These are phyloP conservation scores for Mycosarcoma mackinlayi DNA, from an alignment of 1,284 basidiomycete genomes.

Conservation along the genomic window DNA sequence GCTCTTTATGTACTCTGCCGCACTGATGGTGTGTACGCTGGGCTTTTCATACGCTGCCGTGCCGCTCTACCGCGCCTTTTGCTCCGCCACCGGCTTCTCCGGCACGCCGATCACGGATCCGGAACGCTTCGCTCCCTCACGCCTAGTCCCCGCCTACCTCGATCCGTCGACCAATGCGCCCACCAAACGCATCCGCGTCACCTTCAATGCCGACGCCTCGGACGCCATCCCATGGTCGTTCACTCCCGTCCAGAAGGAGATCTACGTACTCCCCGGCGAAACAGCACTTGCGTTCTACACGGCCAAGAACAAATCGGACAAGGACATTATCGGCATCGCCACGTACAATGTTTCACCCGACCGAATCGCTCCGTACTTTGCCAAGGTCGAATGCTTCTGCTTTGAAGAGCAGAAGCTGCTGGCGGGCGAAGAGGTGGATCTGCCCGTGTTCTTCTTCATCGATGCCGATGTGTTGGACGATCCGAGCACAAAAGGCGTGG, in stretches of 20 bases:
- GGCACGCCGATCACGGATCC: constrained; percentile 85
- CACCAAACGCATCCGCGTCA: constrained; percentile 79
- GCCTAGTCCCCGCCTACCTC: constrained; percentile 52
- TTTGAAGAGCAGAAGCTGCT: constrained; percentile 97
- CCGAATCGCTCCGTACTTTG: constrained; percentile 96
- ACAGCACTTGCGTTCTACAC: constrained; percentile 96
- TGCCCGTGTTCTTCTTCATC: constrained; percentile 98
- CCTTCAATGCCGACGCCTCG: constrained; percentile 91
- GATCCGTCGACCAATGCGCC: constrained; percentile 69
- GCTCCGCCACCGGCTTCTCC: constrained; percentile 94
- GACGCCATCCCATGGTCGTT: constrained; percentile 94
- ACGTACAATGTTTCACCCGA: constrained; percentile 97
- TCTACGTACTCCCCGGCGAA: constrained; percentile 93
- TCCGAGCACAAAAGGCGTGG: constrained; percentile 82
- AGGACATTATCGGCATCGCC: constrained; percentile 96
- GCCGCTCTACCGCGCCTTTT: constrained; percentile 96
- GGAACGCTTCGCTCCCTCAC: constrained; percentile 54
- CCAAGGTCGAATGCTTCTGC: constrained; percentile 99
- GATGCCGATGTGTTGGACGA: constrained; percentile 96
- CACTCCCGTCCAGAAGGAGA: constrained; percentile 87
- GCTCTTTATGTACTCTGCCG: constrained; percentile 81
- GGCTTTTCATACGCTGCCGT: constrained; percentile 96
- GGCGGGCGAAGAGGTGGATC: constrained; percentile 95
- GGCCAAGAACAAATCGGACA: constrained; percentile 84
- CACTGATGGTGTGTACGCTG: constrained; percentile 81